Base-by-base conservation (phyloP, 1,284 basidiomycete species). In the Heterobasidion occidentale region DNA sequence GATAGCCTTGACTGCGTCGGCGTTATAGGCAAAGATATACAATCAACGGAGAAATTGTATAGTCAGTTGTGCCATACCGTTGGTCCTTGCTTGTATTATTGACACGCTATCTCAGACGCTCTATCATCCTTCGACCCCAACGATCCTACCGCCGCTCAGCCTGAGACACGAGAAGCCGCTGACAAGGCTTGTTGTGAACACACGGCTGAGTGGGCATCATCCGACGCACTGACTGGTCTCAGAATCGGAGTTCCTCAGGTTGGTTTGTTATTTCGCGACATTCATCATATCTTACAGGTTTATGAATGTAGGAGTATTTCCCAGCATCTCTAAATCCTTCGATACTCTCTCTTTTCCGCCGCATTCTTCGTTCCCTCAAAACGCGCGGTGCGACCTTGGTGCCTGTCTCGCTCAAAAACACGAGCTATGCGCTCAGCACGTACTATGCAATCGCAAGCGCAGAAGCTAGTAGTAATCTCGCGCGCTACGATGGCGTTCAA, bases 1-100 rank as follows among this genome's bases (percentile, higher is more conserved):
- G 95, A 98, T 66, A 95, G 92, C 58, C 75, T 99, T 9, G 96
- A 99, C 65, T 96, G 92, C 57, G 92, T 99, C 0, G 97, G 96
- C 0, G 74, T 99, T 1, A 69, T 98, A 20, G 86, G 83, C 0
- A 72, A 71, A 50, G 74, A 77, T 7, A 77, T 90, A 0, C 64
- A 70, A 7, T 74, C 74, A 6, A 77, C 84, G 1, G 64, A 75
- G 42, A 62, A 67, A 1, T 77, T 91, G 0, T 93, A 91, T 62
- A 74, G 91, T 92, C 63, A 58, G 83, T 68, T 3, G 46, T 12
- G 46, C 27, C 19, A 36, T 35, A 38, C n/a, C 46, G 46, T 1
- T 27, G 27, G 17, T 17, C 46, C 11, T 42, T 42, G 38, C 11
- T 42, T 42, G 0, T 45, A 11, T 54, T 42, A 44, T n/a, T 35